Evolutionary conservation across 2,329 filamentous ascomycete species (phyloP).

Genomic region (Fusarium solani-melongenae): DNA sequence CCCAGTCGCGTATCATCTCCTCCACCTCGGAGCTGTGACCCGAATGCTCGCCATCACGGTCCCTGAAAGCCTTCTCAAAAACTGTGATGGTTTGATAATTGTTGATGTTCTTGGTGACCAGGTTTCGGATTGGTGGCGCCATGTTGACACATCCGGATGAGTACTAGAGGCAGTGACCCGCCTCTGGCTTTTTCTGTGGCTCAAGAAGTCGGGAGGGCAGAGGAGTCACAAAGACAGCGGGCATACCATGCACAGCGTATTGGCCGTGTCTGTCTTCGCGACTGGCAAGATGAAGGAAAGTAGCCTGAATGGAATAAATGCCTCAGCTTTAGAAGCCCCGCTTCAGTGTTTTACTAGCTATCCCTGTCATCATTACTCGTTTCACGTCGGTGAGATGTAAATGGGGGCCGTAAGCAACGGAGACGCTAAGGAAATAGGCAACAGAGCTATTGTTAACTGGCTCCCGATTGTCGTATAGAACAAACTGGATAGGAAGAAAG

Average conservation of each 20-base stretch:
- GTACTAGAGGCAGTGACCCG: neutral
- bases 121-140: constrained; percentile 4
- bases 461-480: neutral
- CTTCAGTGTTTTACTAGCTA: neutral
- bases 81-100: constrained; percentile 5
- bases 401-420: neutral
- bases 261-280: no score
- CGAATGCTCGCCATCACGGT: neutral
- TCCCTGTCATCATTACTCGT: neutral
- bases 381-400: neutral
- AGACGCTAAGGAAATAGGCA: neutral
- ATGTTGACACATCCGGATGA: neutral
- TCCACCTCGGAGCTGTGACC: neutral
- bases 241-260: neutral
- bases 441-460: neutral
- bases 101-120: constrained; percentile 5
- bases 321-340: neutral
- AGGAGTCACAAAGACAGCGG: neutral
- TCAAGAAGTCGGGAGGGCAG: neutral
- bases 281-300: neutral
- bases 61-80: neutral
- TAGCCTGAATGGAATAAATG: neutral
- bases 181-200: neutral
- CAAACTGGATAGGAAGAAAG: neutral
- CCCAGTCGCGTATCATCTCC: constrained; percentile 13